Base-by-base conservation (phyloP, 306 rosid genomes). In the Ceratonia siliqua region DNA sequence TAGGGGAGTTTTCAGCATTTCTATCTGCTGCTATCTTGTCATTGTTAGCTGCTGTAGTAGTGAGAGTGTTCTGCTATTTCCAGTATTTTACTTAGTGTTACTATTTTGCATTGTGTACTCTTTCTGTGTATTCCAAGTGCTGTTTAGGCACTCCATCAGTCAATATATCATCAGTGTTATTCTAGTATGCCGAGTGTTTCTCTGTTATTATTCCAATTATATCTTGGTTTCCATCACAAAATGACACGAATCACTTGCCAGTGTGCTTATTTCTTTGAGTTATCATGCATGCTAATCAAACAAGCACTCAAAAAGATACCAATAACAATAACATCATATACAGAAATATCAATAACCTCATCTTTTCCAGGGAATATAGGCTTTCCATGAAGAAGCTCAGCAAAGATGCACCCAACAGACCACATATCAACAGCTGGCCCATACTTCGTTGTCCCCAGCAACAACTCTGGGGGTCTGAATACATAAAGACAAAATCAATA, bases 371-470 rank as follows among this genome's bases (percentile, higher is more conserved):
- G 86, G 62, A 89, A 76, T 56, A 89, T 86, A 45, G 88, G 89
- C 62, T 77, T 77, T 62, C 89, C 91, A 46, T 78, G 74, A 42
- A 89, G 81, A 76, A 89, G 93, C 82, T 84, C 88, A 20, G 88
- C 93, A 65, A 89, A 89, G 75, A 89, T 86, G 68, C 90, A 86
- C 77, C 93, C 90, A 64, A 84, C 90, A 65, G 93, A 89, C 93
- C 93, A 89, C 88, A 89, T 82, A 57, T 89, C 93, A 64, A 89
- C 87, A 33, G 90, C 87, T 17, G 93, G 87, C 15, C 91, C 93
- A 77, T 89, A 89, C 77, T 81, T 82, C 6, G 89, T 84, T 70
- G 93, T 79, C 79, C 91, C 93, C 35, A 88, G 87, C 52, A 88
- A 83, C 83, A 88, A 75, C 80, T 88, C 93, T 7, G 90, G 93